Conservation (phyloP, 2,329 filamentous ascomycete species). For the Arthrinium phaeospermum region DNA sequence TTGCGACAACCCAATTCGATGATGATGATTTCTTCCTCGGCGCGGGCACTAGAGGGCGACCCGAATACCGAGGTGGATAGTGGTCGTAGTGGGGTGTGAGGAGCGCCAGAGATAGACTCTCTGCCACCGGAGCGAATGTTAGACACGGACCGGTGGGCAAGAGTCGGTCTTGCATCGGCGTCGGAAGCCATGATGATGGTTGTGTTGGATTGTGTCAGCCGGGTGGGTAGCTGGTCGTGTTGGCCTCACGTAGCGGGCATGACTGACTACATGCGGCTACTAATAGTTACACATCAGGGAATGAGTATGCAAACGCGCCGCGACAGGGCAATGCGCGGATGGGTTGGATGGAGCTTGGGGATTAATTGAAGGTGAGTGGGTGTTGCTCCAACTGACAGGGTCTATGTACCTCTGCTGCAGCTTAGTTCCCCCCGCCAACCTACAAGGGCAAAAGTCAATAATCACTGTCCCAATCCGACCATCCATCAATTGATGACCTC, state of each 20-base stretch:
- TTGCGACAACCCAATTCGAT: conserved; percentile 83
- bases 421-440: conserved; percentile 10
- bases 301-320: conserved; percentile 2
- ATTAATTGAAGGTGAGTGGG: neutral
- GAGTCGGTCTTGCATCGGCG: conserved; percentile 42
- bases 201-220: neutral
- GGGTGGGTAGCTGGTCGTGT: conserved; percentile 17
- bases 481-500: conserved; percentile 1
- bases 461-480: neutral
- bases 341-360: neutral
- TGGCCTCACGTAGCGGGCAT: neutral
- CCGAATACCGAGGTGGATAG: conserved; percentile 61
- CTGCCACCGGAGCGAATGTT: conserved; percentile 55
- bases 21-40: conserved; percentile 85
- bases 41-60: conserved; percentile 64
- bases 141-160: conserved; percentile 64
- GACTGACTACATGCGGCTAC: neutral
- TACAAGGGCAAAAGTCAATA: neutral
- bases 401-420: neutral
- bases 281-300: neutral
- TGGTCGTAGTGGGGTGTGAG: conserved; percentile 64
- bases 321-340: conserved; percentile 5
- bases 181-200: conserved; percentile 46
- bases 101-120: conserved; percentile 48
- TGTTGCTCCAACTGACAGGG: neutral